phyloP scores from a whole-genome alignment of 192 early-diverging fungal species.

The Rhizophlyctis rosea region DNA sequence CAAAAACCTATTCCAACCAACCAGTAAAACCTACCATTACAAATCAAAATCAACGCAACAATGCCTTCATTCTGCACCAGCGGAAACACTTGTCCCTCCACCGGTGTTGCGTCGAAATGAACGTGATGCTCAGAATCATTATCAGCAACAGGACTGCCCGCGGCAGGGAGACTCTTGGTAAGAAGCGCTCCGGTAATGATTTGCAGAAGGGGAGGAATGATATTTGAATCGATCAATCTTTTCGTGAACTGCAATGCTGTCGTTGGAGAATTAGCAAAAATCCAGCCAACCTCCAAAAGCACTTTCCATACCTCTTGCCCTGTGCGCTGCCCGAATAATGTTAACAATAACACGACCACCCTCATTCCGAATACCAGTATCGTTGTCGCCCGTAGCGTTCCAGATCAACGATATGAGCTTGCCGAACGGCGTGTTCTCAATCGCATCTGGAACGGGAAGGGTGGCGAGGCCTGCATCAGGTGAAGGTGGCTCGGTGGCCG shows the following conservation, averaged over 20 bases:
- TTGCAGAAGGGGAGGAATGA: slow-evolving; percentile 42
- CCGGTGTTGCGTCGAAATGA: slow-evolving; percentile 53
- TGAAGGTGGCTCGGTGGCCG: slow-evolving; percentile 41
- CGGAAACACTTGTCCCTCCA: slow-evolving; percentile 46
- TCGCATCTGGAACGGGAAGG: slow-evolving; percentile 12
- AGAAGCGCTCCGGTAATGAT: slow-evolving; percentile 50
- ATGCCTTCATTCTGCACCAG: slow-evolving; percentile 54
- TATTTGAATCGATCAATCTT: slow-evolving; percentile 35
- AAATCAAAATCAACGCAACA: slow-evolving; percentile 42
- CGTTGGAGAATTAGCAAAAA: too few relatives aligned
- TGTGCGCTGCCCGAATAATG: slow-evolving; percentile 36
- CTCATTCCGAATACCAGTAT: slow-evolving; percentile 49
- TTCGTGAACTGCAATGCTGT: slow-evolving; percentile 30
- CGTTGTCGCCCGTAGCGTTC: slow-evolving; percentile 48
- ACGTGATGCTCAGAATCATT: slow-evolving; percentile 35
- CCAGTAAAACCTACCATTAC: slow-evolving; percentile 25
- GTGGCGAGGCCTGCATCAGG: slow-evolving; percentile 12
- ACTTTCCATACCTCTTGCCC: slow-evolving; percentile 26
- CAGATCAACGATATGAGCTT: slow-evolving; percentile 43
- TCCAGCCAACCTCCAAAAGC: slow-evolving; percentile 3
- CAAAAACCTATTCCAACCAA: background rate
- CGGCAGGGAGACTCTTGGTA: slow-evolving; percentile 19
- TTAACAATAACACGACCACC: slow-evolving; percentile 50
- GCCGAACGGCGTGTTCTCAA: slow-evolving; percentile 33
- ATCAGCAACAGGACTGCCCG: background rate